A percentile compares a stretch with the other conserved stretches of the same genome.
These are phyloP conservation scores for Sarcomyxa edulis DNA, from an alignment of 768 basidiomycete species.

Conservation along the genomic window DNA sequence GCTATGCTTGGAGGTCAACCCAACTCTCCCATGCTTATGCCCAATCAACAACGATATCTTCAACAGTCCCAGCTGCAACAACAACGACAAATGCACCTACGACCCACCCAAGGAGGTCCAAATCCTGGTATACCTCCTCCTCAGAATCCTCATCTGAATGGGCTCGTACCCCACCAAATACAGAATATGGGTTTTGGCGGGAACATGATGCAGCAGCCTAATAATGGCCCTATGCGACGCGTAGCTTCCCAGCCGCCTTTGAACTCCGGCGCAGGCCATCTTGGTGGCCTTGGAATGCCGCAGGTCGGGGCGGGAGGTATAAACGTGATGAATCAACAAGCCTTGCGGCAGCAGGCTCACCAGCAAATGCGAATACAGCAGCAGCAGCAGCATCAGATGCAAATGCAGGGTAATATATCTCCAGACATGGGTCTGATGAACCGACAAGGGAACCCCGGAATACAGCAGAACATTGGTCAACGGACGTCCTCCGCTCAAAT, in stretches of 20 bases:
- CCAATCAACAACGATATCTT: conserved; percentile 14
- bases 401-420: conserved; percentile 30
- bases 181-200: conserved; percentile 37
- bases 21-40: conserved; percentile 15
- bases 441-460: conserved; percentile 30
- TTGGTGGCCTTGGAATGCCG: conserved; percentile 26
- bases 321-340: conserved; percentile 43
- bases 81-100: conserved; percentile 26
- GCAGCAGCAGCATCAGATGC: conserved; percentile 26
- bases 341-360: conserved; percentile 26
- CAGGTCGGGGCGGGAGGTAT: conserved; percentile 26
- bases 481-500: conserved; percentile 39
- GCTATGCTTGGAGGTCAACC: conserved; percentile 30
- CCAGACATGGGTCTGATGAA: conserved; percentile 37
- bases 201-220: conserved; percentile 33
- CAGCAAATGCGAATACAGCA: conserved; percentile 26
- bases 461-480: conserved; percentile 32
- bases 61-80: conserved; percentile 19
- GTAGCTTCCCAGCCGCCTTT: conserved; percentile 49
- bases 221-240: conserved; percentile 39
- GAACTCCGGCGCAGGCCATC: conserved; percentile 30
- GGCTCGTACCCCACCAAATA: conserved; percentile 26
- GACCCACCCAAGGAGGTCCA: too few relatives aligned
- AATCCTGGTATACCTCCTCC: conserved; percentile 33
- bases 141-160: conserved; percentile 28